Base-by-base conservation (phyloP, 2,329 filamentous ascomycete species). In the Gaeumannomyces sp. region DNA sequence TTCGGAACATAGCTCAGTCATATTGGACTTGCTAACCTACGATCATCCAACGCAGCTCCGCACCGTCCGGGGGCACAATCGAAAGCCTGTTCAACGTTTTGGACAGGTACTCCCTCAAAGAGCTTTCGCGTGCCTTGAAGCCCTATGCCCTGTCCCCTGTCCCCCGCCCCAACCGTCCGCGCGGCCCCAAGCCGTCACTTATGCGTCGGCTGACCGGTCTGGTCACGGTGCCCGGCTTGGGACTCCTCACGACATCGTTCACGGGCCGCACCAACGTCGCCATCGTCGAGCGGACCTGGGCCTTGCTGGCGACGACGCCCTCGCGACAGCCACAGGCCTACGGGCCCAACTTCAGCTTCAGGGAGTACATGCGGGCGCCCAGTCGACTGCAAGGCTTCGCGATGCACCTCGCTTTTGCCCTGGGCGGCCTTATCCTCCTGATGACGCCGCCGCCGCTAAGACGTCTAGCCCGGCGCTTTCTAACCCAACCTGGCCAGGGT, bases 51-150 rank as follows among this genome's bases (percentile, higher is more conserved):
- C 35, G n/a, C 64, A 85, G 81, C 59, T 73, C 77, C 31, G 70
- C 75, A 1, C 82, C 85, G 3, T 89, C 87, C 1, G 87, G 87
- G n/a, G 88, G 88, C 60, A 89, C 90, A 2, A 76, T 93, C 5
- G 81, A 85, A 45, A 93, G 92, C 0, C 78, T 87, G 4, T 74
- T 97, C 19, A 82, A 73, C 60, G 68, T 87, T 28, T 79, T 86
- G 65, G 85, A 89, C 31, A 73, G 75, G 60, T 87, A 82, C 70
- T 76, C 77, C 28, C 62, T 84, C 25, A 75, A 78, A 61, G 75
- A 87, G 63, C 68, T 89, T 7, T 72, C 71, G 19, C 76, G 74
- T 3, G 76, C 82, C 2, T 72, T 77, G 64, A 72, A 74, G 29
- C 85, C 86, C 19, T 89, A 82, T 70, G 81, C 82, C 1, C 74